phyloP scores from a whole-genome alignment of 1,284 basidiomycete genomes.

The Pholiota adiposa region DNA sequence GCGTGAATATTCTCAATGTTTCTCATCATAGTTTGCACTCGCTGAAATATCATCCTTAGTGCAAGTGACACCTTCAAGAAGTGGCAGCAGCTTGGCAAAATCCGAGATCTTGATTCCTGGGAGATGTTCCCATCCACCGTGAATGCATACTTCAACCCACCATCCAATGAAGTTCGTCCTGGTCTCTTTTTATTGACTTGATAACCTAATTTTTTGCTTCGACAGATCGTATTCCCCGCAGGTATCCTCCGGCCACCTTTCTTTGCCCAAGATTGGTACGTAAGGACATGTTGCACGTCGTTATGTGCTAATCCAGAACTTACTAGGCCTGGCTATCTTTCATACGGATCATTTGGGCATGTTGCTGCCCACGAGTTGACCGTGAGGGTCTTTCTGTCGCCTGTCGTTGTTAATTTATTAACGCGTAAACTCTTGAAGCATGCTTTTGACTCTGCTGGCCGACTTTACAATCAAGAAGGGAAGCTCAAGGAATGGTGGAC shows the following conservation, averaged over 20 bases:
- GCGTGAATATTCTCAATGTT: constrained; percentile 44
- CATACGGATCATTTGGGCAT: constrained; percentile 90
- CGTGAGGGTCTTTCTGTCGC: constrained; percentile 42
- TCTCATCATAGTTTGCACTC: background rate
- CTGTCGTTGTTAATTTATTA: background rate
- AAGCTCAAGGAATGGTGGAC: constrained; percentile 92
- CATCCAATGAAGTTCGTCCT: constrained; percentile 70
- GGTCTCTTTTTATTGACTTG: background rate
- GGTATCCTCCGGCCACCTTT: constrained; percentile 94
- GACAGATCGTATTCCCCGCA: constrained; percentile 94
- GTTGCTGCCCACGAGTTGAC: constrained; percentile 91
- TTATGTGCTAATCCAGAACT: background rate
- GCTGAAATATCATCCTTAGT: constrained; percentile 36
- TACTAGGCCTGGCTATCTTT: constrained; percentile 81
- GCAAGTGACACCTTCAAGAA: constrained; percentile 60
- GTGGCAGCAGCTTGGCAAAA: constrained; percentile 80
- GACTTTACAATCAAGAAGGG: constrained; percentile 79
- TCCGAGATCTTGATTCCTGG: constrained; percentile 81
- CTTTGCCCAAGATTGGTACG: constrained; percentile 83
- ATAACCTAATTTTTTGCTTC: constrained; percentile 9
- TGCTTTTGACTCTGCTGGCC: constrained; percentile 92
- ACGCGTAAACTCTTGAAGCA: constrained; percentile 53
- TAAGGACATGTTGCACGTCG: background rate
- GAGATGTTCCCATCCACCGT: constrained; percentile 86
- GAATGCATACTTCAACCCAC: constrained; percentile 83